phyloP scores from a whole-genome alignment of 345 rosid genomes.

The Hibiscus syriacus region DNA sequence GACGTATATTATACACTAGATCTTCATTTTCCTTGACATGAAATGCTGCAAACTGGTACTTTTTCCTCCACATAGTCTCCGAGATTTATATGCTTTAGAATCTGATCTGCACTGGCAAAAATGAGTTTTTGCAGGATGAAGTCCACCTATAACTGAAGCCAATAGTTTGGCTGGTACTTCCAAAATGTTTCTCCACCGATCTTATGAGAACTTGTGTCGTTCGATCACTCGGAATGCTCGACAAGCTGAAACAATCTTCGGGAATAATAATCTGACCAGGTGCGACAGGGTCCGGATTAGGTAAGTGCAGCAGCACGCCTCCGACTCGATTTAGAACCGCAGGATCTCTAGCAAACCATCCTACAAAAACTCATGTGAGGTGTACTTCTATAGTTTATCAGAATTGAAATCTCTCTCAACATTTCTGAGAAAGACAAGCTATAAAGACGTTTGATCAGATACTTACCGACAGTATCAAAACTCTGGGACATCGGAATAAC shows the following conservation, averaged over 20 bases:
- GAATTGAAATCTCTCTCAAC: background rate
- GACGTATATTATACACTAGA: slow-evolving; percentile 39
- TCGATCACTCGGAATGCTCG: slow-evolving; percentile 49
- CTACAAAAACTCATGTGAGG: slow-evolving; percentile 27
- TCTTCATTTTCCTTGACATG: slow-evolving; percentile 28
- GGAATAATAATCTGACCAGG: slow-evolving; percentile 57
- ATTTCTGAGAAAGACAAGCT: background rate
- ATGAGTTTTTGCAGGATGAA: background rate
- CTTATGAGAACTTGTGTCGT: slow-evolving; percentile 41
- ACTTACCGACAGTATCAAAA: slow-evolving; percentile 91
- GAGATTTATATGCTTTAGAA: slow-evolving; percentile 39
- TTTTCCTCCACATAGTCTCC: slow-evolving; percentile 56
- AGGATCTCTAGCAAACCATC: slow-evolving; percentile 93
- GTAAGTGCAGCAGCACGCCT: slow-evolving; percentile 41
- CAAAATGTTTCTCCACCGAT: slow-evolving; percentile 51
- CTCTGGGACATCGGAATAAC: slow-evolving; percentile 86
- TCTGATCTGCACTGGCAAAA: slow-evolving; percentile 2
- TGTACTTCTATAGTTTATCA: background rate
- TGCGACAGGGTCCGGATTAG: slow-evolving; percentile 21
- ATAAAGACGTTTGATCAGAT: background rate
- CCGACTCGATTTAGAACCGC: slow-evolving; percentile 58
- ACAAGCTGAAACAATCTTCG: slow-evolving; percentile 68
- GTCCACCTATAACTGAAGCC: background rate
- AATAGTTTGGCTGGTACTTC: slow-evolving; percentile 31
- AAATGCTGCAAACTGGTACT: slow-evolving; percentile 62